Conservation (phyloP, 352 stramenopile species). For the Halophytophthora polymorphica region DNA sequence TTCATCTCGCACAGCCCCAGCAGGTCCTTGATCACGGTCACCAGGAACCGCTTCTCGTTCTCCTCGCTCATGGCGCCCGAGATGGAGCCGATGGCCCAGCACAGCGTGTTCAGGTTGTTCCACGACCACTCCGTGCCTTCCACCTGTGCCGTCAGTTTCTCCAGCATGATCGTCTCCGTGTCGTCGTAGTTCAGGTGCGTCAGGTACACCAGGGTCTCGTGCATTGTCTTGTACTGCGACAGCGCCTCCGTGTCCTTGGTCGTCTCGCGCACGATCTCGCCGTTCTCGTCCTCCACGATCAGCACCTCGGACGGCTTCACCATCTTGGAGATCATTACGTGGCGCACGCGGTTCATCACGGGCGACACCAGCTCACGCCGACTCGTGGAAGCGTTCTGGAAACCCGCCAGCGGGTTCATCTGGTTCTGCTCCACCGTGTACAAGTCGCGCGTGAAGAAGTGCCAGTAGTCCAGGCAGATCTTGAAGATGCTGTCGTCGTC, state of each 20-base stretch:
- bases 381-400: slow-evolving; percentile 48
- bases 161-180: slow-evolving; percentile 99
- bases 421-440: slow-evolving; percentile 92
- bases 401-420: slow-evolving; percentile 51
- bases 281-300: slow-evolving; percentile 99
- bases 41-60: slow-evolving; percentile 99
- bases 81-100: slow-evolving; percentile 99
- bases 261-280: slow-evolving; percentile 95
- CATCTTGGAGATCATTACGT: slow-evolving; percentile 99
- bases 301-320: slow-evolving; percentile 99
- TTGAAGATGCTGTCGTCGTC: slow-evolving; percentile 97
- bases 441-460: slow-evolving; percentile 95
- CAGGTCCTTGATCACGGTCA: slow-evolving; percentile 99
- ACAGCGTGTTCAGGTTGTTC: slow-evolving; percentile 99
- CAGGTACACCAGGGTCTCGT: slow-evolving; percentile 98
- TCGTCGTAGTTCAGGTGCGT: slow-evolving; percentile 99
- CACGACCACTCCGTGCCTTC: slow-evolving; percentile 90
- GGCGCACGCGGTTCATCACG: slow-evolving; percentile 93
- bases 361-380: slow-evolving; percentile 69
- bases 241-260: slow-evolving; percentile 99
- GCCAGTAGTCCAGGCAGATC: slow-evolving; percentile 98
- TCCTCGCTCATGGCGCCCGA: slow-evolving; percentile 98
- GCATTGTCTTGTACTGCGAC: slow-evolving; percentile 99
- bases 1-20: slow-evolving; percentile 98
- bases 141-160: slow-evolving; percentile 94